phyloP scores from a whole-genome alignment of 2,329 filamentous ascomycete genomes.

The Monosporascus sp. region DNA sequence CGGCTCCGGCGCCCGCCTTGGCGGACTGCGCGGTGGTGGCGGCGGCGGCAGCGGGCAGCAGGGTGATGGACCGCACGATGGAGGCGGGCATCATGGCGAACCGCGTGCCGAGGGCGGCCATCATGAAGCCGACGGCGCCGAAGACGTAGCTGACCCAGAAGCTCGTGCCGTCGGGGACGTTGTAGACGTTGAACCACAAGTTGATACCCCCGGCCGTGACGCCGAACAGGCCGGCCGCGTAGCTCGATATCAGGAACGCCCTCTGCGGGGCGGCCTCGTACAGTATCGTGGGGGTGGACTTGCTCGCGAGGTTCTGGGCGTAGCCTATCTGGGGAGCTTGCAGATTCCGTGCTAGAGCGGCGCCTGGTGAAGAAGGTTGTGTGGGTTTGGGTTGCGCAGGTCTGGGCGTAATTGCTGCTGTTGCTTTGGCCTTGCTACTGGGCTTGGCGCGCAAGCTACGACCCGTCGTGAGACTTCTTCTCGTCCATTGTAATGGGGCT shows the following conservation, averaged over 20 bases:
- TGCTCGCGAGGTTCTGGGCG: constrained; percentile 50
- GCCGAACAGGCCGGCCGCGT: constrained; percentile 49
- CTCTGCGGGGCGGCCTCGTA: constrained; percentile 63
- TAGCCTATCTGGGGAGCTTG: constrained; percentile 36
- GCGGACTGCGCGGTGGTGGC: constrained; percentile 2
- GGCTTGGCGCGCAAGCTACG: not conserved
- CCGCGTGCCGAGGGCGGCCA: constrained; percentile 55
- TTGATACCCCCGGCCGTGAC: constrained; percentile 46
- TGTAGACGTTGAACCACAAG: constrained; percentile 42
- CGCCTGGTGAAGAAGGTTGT: not conserved
- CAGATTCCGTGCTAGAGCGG: constrained; percentile 2
- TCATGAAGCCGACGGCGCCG: constrained; percentile 51
- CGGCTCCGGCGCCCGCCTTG: constrained; percentile 3
- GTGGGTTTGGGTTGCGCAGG: not conserved
- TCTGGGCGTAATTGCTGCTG: not conserved
- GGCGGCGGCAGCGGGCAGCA: constrained; percentile 34
- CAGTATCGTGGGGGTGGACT: constrained; percentile 51
- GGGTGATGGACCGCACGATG: constrained; percentile 53
- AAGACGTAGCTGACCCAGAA: constrained; percentile 55
- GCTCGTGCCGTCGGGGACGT: constrained; percentile 46
- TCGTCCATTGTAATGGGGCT: not conserved
- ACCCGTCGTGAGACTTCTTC: not conserved
- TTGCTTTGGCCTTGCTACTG: constrained; percentile 1
- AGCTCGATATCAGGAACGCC: constrained; percentile 56
- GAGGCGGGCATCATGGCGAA: constrained; percentile 53